phyloP scores from a whole-genome alignment of 2,329 filamentous ascomycete species.

The Tympanopsis confertula region DNA sequence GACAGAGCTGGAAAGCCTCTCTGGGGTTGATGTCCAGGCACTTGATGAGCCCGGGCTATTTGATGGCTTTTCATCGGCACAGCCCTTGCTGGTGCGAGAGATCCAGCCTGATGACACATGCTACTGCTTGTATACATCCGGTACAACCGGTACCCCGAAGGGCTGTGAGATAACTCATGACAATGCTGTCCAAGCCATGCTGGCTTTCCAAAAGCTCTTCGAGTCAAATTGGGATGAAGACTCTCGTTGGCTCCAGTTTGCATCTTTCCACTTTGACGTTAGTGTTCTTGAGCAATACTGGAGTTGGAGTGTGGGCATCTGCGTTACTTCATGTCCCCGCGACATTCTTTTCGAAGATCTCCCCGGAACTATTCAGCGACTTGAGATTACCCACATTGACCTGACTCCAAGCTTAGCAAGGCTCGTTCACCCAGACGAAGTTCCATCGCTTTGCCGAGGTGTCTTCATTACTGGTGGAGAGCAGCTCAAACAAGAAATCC shows the following conservation, averaged over 20 bases:
- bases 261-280: constrained; percentile 89
- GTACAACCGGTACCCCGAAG: constrained; percentile 77
- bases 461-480: constrained; percentile 93
- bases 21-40: constrained; percentile 16
- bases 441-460: constrained; percentile 67
- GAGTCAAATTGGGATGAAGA: constrained; percentile 56
- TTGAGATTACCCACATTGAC: constrained; percentile 81
- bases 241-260: constrained; percentile 84
- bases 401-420: constrained; percentile 79
- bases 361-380: constrained; percentile 54
- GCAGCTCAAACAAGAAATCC: constrained; percentile 75
- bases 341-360: constrained; percentile 81
- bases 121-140: constrained; percentile 80
- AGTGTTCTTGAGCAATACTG: constrained; percentile 89
- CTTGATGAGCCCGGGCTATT: constrained; percentile 19
- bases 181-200: constrained; percentile 80
- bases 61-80: constrained; percentile 3
- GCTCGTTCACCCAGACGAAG: constrained; percentile 66
- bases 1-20: constrained; percentile 17
- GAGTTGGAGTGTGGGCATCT: constrained; percentile 86
- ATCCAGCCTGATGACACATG: constrained; percentile 44
- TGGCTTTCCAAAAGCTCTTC: constrained; percentile 74
- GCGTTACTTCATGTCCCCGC: constrained; percentile 68
- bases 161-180: constrained; percentile 81
- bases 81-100: constrained; percentile 17